Evolutionary conservation across 1,284 basidiomycete species (phyloP).

Genomic region (Moesziomyces globuligerus): DNA sequence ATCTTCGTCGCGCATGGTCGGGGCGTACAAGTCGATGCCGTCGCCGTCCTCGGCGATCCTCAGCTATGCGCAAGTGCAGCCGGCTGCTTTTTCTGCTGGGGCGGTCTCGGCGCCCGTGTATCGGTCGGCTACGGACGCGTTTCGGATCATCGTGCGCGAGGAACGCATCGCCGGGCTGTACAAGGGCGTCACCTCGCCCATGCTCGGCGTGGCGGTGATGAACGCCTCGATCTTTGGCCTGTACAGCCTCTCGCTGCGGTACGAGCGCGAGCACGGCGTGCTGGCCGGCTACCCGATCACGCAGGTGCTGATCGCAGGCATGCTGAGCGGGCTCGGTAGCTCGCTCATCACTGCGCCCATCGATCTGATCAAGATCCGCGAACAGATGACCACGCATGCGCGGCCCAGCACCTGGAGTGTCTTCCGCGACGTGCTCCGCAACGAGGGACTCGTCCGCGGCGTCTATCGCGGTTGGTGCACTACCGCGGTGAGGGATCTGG

Average conservation of each 20-base stretch:
- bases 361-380: slow-evolving; percentile 62
- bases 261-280: slow-evolving; percentile 15
- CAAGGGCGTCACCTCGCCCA: slow-evolving; percentile 59
- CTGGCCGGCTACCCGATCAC: slow-evolving; percentile 5
- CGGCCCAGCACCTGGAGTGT: slow-evolving; percentile 20
- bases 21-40: not conserved
- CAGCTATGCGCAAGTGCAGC: not conserved
- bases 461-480: slow-evolving; percentile 54
- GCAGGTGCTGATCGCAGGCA: slow-evolving; percentile 55
- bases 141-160: slow-evolving; percentile 54
- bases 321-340: slow-evolving; percentile 47
- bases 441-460: slow-evolving; percentile 33
- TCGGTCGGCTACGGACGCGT: slow-evolving; percentile 52
- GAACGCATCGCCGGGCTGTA: slow-evolving; percentile 57
- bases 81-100: not conserved
- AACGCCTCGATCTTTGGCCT: slow-evolving; percentile 63
- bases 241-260: slow-evolving; percentile 49
- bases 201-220: slow-evolving; percentile 64
- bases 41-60: not conserved
- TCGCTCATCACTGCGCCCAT: slow-evolving; percentile 59
- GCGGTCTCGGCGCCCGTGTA: slow-evolving; percentile 28
- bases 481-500: slow-evolving; percentile 53
- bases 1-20: no score
- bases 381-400: slow-evolving; percentile 45
- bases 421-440: slow-evolving; percentile 29